Percentiles rank a stretch among this genome's conserved stretches.
phyloP scores from a whole-genome alignment of 2,329 filamentous ascomycete genomes.

The Alternaria sp. region DNA sequence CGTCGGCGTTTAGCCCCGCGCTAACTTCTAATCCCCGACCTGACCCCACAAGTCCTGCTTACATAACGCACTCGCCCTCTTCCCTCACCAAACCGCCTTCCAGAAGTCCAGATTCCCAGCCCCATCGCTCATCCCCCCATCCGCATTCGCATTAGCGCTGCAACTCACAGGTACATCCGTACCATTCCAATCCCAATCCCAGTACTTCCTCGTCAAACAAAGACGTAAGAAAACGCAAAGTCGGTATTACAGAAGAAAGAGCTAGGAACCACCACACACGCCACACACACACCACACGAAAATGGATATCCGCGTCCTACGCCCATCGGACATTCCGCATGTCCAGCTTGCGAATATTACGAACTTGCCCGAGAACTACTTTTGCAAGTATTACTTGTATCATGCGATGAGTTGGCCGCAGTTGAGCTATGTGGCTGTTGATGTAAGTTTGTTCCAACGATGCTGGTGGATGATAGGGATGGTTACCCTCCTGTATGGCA shows the following conservation, averaged over 20 bases:
- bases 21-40: slow-evolving; percentile 8
- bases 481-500: too few relatives aligned
- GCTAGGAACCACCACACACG: not conserved
- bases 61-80: slow-evolving; percentile 16
- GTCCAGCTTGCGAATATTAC: slow-evolving; percentile 99
- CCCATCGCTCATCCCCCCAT: not conserved
- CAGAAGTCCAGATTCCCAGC: not conserved
- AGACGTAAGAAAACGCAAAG: too few relatives aligned
- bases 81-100: not conserved
- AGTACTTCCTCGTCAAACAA: too few relatives aligned
- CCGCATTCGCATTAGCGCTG: slow-evolving; percentile 8
- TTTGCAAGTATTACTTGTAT: slow-evolving; percentile 99
- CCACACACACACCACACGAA: too few relatives aligned
- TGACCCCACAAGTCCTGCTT: slow-evolving; percentile 8
- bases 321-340: slow-evolving; percentile 81
- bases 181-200: too few relatives aligned
- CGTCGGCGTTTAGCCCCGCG: slow-evolving; percentile 1
- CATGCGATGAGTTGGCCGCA: slow-evolving; percentile 98
- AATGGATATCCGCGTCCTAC: slow-evolving; percentile 92
- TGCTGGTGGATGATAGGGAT: too few relatives aligned
- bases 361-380: slow-evolving; percentile 99
- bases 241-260: too few relatives aligned
- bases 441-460: slow-evolving; percentile 62
- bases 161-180: not conserved
- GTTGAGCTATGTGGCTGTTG: slow-evolving; percentile 94